Evolutionary conservation across 768 basidiomycete genomes (phyloP).

Genomic region (Suillus subaureus): DNA sequence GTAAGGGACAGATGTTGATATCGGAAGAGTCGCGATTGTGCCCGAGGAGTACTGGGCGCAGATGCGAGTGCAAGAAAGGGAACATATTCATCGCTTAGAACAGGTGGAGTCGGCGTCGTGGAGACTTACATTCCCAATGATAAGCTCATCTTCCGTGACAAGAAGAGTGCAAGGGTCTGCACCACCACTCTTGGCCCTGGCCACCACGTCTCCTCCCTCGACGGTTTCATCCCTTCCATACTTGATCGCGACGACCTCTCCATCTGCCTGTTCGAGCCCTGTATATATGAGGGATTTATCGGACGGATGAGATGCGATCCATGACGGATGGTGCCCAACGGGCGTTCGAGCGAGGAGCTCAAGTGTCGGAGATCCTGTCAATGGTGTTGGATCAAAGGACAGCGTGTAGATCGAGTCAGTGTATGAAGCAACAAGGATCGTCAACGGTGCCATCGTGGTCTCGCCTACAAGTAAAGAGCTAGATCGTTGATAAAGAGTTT

Average conservation of each 20-base stretch:
- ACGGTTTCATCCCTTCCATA: slow-evolving; percentile 48
- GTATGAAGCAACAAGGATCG: slow-evolving; percentile 68
- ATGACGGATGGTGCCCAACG: slow-evolving; percentile 71
- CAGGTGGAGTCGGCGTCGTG: not conserved
- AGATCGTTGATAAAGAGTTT: not conserved
- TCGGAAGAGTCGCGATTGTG: slow-evolving; percentile 55
- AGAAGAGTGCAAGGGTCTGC: slow-evolving; percentile 65
- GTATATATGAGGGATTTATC: slow-evolving; percentile 64
- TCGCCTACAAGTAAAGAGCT: not conserved
- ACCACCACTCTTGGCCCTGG: slow-evolving; percentile 52
- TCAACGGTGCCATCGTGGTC: slow-evolving; percentile 20
- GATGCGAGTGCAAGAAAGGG: slow-evolving; percentile 3
- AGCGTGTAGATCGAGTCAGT: slow-evolving; percentile 65
- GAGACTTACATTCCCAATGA: slow-evolving; percentile 72
- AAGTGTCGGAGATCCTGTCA: slow-evolving; percentile 55
- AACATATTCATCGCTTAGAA: not conserved
- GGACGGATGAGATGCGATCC: slow-evolving; percentile 66
- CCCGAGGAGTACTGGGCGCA: slow-evolving; percentile 67
- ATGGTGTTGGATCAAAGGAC: slow-evolving; percentile 62
- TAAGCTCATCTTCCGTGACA: slow-evolving; percentile 56
- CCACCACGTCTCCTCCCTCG: slow-evolving; percentile 45
- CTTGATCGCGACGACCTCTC: slow-evolving; percentile 61
- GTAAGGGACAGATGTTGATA: slow-evolving; percentile 51
- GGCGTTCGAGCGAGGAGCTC: slow-evolving; percentile 44
- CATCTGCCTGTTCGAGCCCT: slow-evolving; percentile 66